Evolutionary conservation across 1,139 yeast species (phyloP).

Genomic region (Candida sp.): DNA sequence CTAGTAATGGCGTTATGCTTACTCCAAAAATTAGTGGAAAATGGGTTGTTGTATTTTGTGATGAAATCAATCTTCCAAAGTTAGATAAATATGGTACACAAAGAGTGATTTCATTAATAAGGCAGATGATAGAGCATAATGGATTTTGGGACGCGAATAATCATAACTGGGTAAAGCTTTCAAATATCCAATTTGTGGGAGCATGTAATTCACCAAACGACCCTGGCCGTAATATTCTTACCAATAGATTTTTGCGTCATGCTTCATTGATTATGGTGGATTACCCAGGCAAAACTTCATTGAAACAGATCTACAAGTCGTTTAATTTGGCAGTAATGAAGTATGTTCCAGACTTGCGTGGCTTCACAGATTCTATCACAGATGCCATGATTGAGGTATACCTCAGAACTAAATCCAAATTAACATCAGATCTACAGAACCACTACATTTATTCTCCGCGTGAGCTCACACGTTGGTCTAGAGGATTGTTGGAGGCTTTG

Average conservation of each 20-base stretch:
- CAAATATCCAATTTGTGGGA: slow-evolving; percentile 78
- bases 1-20: slow-evolving; percentile 49
- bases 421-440: slow-evolving; percentile 32
- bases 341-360: slow-evolving; percentile 59
- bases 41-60: slow-evolving; percentile 86
- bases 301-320: slow-evolving; percentile 63
- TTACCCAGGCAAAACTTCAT: slow-evolving; percentile 68
- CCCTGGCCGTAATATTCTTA: slow-evolving; percentile 63
- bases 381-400: slow-evolving; percentile 70
- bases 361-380: slow-evolving; percentile 52
- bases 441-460: slow-evolving; percentile 88
- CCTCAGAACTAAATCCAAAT: slow-evolving; percentile 33
- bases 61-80: slow-evolving; percentile 84
- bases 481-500: slow-evolving; percentile 68
- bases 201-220: slow-evolving; percentile 93
- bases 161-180: slow-evolving; percentile 64
- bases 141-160: slow-evolving; percentile 76
- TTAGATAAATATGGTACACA: slow-evolving; percentile 78
- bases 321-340: slow-evolving; percentile 59
- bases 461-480: slow-evolving; percentile 85
- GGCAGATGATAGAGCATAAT: slow-evolving; percentile 68
- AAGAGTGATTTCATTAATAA: slow-evolving; percentile 64
- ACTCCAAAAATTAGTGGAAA: slow-evolving; percentile 63
- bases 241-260: slow-evolving; percentile 69
- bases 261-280: slow-evolving; percentile 70